Conservation (phyloP, 306 rosid genomes). For the Ochetophila trinervis region DNA sequence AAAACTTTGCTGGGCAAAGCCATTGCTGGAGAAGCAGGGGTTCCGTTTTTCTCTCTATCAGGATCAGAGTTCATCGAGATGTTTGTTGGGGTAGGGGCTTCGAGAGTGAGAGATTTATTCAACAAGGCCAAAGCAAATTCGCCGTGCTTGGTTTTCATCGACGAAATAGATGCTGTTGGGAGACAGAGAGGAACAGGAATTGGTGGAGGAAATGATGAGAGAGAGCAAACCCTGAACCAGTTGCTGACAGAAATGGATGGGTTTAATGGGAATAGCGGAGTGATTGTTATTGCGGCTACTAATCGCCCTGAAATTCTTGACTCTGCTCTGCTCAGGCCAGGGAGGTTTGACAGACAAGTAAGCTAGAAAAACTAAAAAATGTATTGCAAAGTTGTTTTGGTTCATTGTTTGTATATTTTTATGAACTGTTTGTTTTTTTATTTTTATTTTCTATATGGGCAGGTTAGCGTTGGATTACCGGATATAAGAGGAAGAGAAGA, state of each 20-base stretch:
- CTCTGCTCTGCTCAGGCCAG: conserved; percentile 71
- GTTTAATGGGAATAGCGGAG: conserved; percentile 60
- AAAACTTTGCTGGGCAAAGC: conserved; percentile 80
- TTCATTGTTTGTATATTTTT: background rate
- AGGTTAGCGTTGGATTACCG: conserved; percentile 71
- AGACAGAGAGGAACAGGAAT: conserved; percentile 86
- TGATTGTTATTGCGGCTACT: conserved; percentile 71
- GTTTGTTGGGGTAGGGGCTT: conserved; percentile 86
- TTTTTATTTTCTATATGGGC: conserved; percentile 1
- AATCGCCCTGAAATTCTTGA: conserved; percentile 80
- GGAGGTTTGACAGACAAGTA: conserved; percentile 83
- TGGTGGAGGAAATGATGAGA: conserved; percentile 82
- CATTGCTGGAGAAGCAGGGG: conserved; percentile 89
- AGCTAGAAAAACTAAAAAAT: background rate
- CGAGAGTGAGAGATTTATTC: conserved; percentile 76
- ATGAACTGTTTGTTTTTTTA: background rate
- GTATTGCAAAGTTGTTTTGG: background rate
- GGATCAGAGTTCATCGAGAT: conserved; percentile 86
- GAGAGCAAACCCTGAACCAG: conserved; percentile 79
- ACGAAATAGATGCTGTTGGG: conserved; percentile 82
- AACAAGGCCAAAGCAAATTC: conserved; percentile 65
- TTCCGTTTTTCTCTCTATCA: conserved; percentile 74
- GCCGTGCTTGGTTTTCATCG: conserved; percentile 75
- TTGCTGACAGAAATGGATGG: conserved; percentile 88
- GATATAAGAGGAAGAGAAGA: conserved; percentile 77